phyloP scores from a whole-genome alignment of 1,284 basidiomycete species.

The Exobasidium cylindrosporum region DNA sequence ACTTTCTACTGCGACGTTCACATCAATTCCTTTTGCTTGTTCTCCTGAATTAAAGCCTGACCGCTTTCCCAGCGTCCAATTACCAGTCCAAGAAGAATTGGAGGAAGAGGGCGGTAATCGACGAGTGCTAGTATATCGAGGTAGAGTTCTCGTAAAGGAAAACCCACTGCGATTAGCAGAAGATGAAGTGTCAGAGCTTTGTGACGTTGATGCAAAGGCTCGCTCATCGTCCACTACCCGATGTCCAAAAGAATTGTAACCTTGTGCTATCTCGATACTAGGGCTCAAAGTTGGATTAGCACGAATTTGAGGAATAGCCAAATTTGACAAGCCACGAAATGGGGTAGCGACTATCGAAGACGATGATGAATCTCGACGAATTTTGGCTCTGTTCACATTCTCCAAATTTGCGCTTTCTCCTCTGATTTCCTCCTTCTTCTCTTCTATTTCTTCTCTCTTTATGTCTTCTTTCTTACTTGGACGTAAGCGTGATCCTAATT shows the following conservation, averaged over 20 bases:
- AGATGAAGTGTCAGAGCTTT: background rate
- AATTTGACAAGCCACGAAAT: background rate
- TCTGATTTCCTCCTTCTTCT: background rate
- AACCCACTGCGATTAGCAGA: background rate
- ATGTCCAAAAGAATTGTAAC: slow-evolving; percentile 5
- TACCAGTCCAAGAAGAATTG: background rate
- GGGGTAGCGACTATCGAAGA: background rate
- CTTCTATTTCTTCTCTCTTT: background rate
- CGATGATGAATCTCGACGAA: background rate
- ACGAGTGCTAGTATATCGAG: background rate
- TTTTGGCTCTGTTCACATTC: background rate
- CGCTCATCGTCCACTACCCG: background rate
- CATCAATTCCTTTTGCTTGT: background rate
- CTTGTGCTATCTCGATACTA: slow-evolving; percentile 1
- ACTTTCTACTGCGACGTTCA: too few species aligned
- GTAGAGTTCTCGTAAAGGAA: background rate
- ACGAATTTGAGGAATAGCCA: background rate
- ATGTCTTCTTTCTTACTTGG: background rate
- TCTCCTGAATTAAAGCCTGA: background rate
- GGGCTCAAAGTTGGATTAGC: background rate
- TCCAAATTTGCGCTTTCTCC: background rate
- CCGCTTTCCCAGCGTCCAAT: background rate
- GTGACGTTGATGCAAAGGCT: background rate
- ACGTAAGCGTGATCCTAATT: background rate
- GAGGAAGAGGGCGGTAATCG: background rate